Percentiles rank a stretch among this genome's conserved stretches.
These are phyloP conservation scores for Botrytis deweyae DNA, from an alignment of 2,329 filamentous ascomycete species.

Conservation along the genomic window DNA sequence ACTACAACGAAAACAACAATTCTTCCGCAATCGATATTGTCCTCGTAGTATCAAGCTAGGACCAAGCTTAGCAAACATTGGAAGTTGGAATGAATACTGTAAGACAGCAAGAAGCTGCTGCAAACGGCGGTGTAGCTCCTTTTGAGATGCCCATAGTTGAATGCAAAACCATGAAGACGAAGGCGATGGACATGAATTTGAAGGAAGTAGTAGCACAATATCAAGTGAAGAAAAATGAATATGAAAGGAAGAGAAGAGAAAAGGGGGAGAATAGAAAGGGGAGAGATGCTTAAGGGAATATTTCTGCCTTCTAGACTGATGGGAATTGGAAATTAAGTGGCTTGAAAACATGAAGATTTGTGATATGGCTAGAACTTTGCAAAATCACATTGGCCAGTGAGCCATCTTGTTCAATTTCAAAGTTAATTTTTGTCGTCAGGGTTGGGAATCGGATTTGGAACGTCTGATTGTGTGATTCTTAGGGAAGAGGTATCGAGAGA, in stretches of 20 bases:
- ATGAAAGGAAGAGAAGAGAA: background rate
- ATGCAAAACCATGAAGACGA: background rate
- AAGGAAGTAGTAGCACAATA: background rate
- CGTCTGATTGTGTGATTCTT: background rate
- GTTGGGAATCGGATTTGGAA: background rate
- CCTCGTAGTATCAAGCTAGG: background rate
- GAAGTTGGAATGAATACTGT: background rate
- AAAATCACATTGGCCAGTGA: background rate
- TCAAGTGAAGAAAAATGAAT: background rate
- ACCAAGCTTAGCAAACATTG: background rate
- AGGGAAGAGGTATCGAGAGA: background rate
- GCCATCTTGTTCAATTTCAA: background rate
- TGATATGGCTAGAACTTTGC: background rate
- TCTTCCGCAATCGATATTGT: background rate
- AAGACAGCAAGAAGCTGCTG: background rate
- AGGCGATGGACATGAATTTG: background rate
- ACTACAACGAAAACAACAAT: background rate
- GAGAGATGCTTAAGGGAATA: background rate
- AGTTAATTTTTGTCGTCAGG: background rate
- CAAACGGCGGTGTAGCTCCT: background rate
- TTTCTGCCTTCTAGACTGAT: background rate
- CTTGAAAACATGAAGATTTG: background rate
- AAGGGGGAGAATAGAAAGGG: background rate
- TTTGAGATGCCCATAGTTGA: background rate
- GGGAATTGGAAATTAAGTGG: background rate